A percentile compares a stretch with the other conserved stretches of the same genome.
phyloP scores from a whole-genome alignment of 331 rosid species.

The Stylosanthes scabra region DNA sequence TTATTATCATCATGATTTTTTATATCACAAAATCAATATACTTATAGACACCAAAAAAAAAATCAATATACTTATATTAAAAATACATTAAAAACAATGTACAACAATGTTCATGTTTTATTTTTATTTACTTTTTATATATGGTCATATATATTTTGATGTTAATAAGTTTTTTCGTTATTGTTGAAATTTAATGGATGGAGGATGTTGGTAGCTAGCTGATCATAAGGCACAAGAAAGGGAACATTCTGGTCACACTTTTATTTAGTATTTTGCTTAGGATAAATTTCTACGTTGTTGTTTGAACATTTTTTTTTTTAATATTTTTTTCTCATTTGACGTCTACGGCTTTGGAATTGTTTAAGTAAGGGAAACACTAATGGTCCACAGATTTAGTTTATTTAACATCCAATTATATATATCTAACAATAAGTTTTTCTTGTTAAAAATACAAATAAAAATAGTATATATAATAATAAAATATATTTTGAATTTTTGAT shows the following conservation, averaged over 20 bases:
- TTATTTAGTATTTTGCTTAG: background rate
- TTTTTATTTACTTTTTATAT: too few relatives aligned
- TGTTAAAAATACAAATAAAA: too few relatives aligned
- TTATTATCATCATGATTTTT: background rate
- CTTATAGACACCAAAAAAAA: too few relatives aligned
- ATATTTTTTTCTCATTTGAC: background rate
- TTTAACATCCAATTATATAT: background rate
- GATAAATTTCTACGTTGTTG: background rate
- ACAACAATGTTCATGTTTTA: too few relatives aligned
- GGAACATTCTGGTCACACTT: background rate
- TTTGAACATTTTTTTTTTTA: background rate
- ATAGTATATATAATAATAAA: too few relatives aligned
- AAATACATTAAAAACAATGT: too few relatives aligned
- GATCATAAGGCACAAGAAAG: background rate
- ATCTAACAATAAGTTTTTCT: too few relatives aligned
- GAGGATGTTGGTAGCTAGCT: too few relatives aligned
- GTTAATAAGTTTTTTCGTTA: background rate
- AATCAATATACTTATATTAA: too few relatives aligned
- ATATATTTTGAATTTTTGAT: too few relatives aligned
- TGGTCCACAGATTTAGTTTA: background rate
- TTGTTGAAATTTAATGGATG: background rate
- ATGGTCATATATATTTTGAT: background rate
- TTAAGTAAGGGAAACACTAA: background rate
- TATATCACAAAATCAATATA: too few relatives aligned
- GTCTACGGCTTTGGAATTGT: background rate